These are phyloP conservation scores for Sclerotinia minor DNA, from an alignment of 2,329 filamentous ascomycete genomes.

Conservation along the genomic window DNA sequence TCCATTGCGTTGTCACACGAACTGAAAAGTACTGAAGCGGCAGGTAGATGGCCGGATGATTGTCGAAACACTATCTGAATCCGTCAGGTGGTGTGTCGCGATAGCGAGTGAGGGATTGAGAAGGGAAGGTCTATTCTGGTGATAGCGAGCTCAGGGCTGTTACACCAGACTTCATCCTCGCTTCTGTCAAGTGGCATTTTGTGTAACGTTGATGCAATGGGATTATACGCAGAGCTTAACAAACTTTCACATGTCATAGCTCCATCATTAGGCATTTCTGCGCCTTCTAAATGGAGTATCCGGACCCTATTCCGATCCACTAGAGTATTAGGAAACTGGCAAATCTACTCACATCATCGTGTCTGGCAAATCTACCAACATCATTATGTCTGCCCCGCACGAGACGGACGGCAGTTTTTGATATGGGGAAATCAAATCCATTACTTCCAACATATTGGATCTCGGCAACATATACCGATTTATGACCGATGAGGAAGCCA, in stretches of 20 bases:
- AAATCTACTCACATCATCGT: not conserved
- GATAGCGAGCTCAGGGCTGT: not conserved
- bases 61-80: not conserved
- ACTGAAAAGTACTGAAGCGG: conserved; percentile 11
- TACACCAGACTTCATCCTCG: not conserved
- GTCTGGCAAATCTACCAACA: not conserved
- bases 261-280: not conserved
- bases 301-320: not conserved
- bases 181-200: not conserved
- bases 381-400: not conserved
- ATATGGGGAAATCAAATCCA: not conserved
- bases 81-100: not conserved
- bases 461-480: conserved; percentile 14
- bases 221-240: not conserved
- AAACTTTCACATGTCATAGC: not conserved
- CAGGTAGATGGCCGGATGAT: conserved; percentile 14
- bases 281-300: not conserved
- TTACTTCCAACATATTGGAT: not conserved
- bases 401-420: not conserved
- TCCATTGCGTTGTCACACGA: conserved; percentile 7
- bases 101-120: not conserved
- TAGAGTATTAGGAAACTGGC: not conserved
- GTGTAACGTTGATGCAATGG: conserved; percentile 7
- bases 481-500: conserved; percentile 3
- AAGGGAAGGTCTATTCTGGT: conserved; percentile 13